Conservation (phyloP, 352 stramenopile species). For the Pythium myriotylum region DNA sequence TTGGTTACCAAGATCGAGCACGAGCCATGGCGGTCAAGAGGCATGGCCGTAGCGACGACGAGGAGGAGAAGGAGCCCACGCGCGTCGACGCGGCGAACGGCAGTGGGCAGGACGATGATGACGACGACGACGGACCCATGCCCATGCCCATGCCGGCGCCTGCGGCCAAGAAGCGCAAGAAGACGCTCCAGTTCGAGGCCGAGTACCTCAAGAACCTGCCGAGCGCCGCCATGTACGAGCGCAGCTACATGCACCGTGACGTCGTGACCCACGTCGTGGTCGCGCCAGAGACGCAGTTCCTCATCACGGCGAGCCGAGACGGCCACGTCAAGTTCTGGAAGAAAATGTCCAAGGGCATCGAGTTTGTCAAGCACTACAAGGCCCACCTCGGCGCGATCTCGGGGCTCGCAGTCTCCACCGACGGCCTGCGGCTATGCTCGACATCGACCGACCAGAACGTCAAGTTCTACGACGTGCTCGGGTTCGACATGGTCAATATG, state of each 20-base stretch:
- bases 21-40: constrained; percentile 7
- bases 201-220: constrained; percentile 87
- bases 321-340: constrained; percentile 99
- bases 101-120: background rate
- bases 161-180: constrained; percentile 39
- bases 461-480: constrained; percentile 99
- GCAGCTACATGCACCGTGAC: constrained; percentile 97
- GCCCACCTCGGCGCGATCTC: constrained; percentile 92
- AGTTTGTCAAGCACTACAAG: constrained; percentile 99
- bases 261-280: constrained; percentile 93
- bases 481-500: constrained; percentile 99
- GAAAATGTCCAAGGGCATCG: constrained; percentile 93
- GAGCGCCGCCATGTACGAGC: constrained; percentile 92
- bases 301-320: constrained; percentile 95
- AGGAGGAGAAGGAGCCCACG: background rate
- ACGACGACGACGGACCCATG: constrained; percentile 49
- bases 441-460: constrained; percentile 91
- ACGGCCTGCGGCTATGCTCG: constrained; percentile 87
- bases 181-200: constrained; percentile 66
- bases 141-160: constrained; percentile 54
- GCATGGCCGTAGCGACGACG: background rate
- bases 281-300: constrained; percentile 93
- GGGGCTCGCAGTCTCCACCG: constrained; percentile 80
- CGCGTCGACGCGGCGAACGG: background rate
- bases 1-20: background rate